A percentile compares a stretch with the other conserved stretches of the same genome.
phyloP scores from a whole-genome alignment of 495 filamentous ascomycete species.

The Pyrenula aspistea region DNA sequence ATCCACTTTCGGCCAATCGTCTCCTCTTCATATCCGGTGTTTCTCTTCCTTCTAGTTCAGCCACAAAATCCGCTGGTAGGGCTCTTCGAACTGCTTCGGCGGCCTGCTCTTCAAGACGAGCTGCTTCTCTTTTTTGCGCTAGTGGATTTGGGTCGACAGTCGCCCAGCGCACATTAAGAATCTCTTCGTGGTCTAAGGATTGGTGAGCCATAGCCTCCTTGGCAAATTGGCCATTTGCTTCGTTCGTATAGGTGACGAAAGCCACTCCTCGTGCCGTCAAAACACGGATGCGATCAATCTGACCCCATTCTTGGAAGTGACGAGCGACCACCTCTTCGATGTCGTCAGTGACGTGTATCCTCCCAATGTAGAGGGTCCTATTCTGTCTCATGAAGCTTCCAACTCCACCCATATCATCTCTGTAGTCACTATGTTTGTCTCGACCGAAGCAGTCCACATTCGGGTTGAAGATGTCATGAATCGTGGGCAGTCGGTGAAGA shows the following conservation, averaged over 20 bases:
- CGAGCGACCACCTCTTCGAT: slow-evolving; percentile 93
- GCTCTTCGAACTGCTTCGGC: slow-evolving; percentile 87
- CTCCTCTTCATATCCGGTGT: slow-evolving; percentile 66
- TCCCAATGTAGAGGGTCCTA: slow-evolving; percentile 80
- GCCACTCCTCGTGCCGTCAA: slow-evolving; percentile 83
- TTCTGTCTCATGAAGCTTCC: slow-evolving; percentile 87
- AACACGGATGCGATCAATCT: slow-evolving; percentile 79
- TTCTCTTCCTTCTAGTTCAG: slow-evolving; percentile 86
- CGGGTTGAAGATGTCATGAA: slow-evolving; percentile 75
- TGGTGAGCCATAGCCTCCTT: slow-evolving; percentile 90
- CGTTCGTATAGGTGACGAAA: slow-evolving; percentile 80
- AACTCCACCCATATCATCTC: slow-evolving; percentile 94
- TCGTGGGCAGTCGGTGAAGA: slow-evolving; percentile 71
- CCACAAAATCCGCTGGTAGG: slow-evolving; percentile 83
- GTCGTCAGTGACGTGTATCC: slow-evolving; percentile 93
- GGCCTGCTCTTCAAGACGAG: slow-evolving; percentile 91
- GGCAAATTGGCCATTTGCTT: slow-evolving; percentile 79
- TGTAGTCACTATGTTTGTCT: slow-evolving; percentile 76
- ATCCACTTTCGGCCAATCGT: slow-evolving; percentile 79
- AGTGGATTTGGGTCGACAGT: slow-evolving; percentile 92
- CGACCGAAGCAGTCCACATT: slow-evolving; percentile 91
- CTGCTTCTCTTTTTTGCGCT: slow-evolving; percentile 84
- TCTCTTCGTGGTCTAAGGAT: slow-evolving; percentile 73
- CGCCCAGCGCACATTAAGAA: slow-evolving; percentile 94
- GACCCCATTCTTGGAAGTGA: slow-evolving; percentile 91